Evolutionary conservation across 2,329 filamentous ascomycete genomes (phyloP).

Genomic region (Lasiodiplodia gonubiensis): DNA sequence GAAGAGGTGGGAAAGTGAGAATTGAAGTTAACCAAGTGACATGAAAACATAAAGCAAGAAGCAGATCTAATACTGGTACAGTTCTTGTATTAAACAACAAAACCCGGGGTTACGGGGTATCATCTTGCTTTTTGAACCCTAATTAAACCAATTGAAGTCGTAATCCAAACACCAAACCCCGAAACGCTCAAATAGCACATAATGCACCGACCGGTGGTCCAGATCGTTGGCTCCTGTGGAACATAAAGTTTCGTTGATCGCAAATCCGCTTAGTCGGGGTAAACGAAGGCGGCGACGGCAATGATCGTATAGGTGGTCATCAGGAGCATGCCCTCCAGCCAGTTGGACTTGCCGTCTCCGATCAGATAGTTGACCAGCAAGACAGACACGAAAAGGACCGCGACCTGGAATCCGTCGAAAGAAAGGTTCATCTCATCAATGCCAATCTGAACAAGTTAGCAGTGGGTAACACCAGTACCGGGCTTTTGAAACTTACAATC

Average conservation of each 20-base stretch:
- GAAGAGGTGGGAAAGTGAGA: neutral
- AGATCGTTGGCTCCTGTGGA: neutral
- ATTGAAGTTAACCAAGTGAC: neutral
- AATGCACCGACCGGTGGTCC: neutral
- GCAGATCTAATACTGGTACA: slow-evolving; percentile 9
- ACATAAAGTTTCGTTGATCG: slow-evolving; percentile 4
- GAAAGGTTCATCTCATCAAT: slow-evolving; percentile 72
- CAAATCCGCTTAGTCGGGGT: slow-evolving; percentile 37
- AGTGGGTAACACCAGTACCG: neutral
- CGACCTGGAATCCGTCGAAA: slow-evolving; percentile 87
- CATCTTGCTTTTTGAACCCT: slow-evolving; percentile 13
- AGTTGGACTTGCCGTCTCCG: slow-evolving; percentile 63
- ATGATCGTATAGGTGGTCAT: slow-evolving; percentile 68
- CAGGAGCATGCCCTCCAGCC: slow-evolving; percentile 66
- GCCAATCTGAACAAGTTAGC: slow-evolving; percentile 46
- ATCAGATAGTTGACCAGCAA: slow-evolving; percentile 68
- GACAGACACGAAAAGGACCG: slow-evolving; percentile 62
- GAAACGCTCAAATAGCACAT: slow-evolving; percentile 16
- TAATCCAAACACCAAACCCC: slow-evolving; percentile 23
- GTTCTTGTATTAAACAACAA: slow-evolving; percentile 15
- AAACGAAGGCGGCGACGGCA: slow-evolving; percentile 63
- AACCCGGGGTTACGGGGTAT: slow-evolving; percentile 5
- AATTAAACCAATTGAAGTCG: slow-evolving; percentile 1
- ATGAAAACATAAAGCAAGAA: slow-evolving; percentile 9
- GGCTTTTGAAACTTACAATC: slow-evolving; percentile 44